These are phyloP conservation scores for Talaromyces sp. DNA, from an alignment of 2,329 filamentous ascomycete species.

Conservation along the genomic window DNA sequence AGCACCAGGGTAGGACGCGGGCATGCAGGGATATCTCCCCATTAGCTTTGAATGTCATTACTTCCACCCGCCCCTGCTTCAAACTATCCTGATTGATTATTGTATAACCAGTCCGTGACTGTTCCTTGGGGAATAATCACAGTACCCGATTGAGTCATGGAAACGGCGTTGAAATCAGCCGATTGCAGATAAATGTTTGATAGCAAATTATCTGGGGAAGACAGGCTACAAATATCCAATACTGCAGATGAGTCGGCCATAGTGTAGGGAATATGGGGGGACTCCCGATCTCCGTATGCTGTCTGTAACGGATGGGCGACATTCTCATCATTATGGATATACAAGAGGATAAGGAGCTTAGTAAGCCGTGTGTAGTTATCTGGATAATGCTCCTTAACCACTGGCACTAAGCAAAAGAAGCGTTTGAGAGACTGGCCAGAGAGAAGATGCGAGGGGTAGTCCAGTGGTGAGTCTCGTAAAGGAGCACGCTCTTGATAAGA, in stretches of 20 bases:
- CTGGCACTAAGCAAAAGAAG: background rate
- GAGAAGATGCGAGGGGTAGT: background rate
- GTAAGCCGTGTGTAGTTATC: background rate
- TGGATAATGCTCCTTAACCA: background rate
- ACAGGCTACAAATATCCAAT: background rate
- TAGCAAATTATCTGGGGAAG: background rate
- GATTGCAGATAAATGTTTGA: background rate
- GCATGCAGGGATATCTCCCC: too few relatives aligned
- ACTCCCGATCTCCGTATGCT: too few relatives aligned
- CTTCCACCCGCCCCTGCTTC: too few relatives aligned
- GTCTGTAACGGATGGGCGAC: too few relatives aligned
- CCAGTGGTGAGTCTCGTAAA: background rate
- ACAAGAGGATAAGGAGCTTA: background rate
- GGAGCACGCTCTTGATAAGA: constrained; percentile 7
- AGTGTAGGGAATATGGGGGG: too few relatives aligned
- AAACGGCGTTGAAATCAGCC: background rate
- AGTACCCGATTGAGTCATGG: background rate
- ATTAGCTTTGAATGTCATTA: too few relatives aligned
- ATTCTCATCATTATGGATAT: background rate
- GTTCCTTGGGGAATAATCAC: background rate
- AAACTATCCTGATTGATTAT: too few relatives aligned
- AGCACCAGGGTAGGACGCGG: too few relatives aligned
- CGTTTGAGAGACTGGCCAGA: background rate
- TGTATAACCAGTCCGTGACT: too few relatives aligned
- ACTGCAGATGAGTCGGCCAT: background rate